Base-by-base conservation (phyloP, 2,329 filamentous ascomycete genomes). In the Aspergillus caelatus region DNA sequence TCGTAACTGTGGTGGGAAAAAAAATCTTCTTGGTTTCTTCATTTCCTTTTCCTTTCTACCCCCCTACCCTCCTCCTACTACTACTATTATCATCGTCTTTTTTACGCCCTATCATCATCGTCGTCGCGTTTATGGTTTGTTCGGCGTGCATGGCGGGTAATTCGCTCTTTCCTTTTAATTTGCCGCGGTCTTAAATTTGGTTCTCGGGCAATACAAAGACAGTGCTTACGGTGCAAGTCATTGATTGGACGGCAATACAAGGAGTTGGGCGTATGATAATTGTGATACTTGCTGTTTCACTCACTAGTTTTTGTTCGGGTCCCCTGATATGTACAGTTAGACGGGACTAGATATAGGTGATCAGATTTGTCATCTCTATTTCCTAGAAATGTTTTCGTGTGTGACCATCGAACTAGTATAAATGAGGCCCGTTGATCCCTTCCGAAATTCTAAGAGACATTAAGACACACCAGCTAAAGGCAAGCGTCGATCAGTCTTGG, bases 1-100 rank as follows among this genome's bases (percentile, higher is more conserved):
- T 82, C 80, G 36, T 82, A 67, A 79, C 32, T 30, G 57, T 36
- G 21, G 61, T 41, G 21, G 55, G 39, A 41, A 41, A 41, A n/a
- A 11, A 41, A n/a, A 3, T 41, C 16, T 19, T 41, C 39, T n/a
- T 41, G 43, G 21, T 12, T 54, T 45, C 62, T 60, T 21, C 23
- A 59, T n/a, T 46, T 14, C 32, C 62, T 34, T 57, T 26, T 28
- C 56, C 8, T 43, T 43, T 43, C 19, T 10, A 34, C 32, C 32
- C 32, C 6, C 14, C 34, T 7, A 32, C 30, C 26, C 26, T 7
- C 3, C 6, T 7, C 16, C 14, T 16, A 36, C 14, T 36, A 36
- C 12, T 7, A 7, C 12, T 12, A 46, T 26, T 26, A 26, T 26
- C 26, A 5, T 26, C 4, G 4, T 26, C 2, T 50, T 8, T 30